phyloP scores from a whole-genome alignment of 495 filamentous ascomycete genomes.

The Xylaria acuta region DNA sequence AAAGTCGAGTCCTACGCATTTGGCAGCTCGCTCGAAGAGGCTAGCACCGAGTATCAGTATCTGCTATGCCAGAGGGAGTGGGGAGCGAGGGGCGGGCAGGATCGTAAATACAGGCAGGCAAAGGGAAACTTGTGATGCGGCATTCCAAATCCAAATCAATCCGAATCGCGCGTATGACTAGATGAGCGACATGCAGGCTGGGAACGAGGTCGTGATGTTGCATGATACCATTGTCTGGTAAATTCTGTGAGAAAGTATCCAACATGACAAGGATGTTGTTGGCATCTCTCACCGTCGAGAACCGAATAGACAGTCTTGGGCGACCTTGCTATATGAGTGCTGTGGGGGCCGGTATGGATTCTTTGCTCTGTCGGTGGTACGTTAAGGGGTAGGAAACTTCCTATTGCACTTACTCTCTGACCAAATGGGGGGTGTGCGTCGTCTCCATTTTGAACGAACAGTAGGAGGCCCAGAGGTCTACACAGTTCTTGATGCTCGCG shows the following conservation, averaged over 20 bases:
- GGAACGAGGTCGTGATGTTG: conserved; percentile 52
- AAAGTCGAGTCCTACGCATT: conserved; percentile 89
- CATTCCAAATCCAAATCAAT: conserved; percentile 57
- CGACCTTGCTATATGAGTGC: conserved; percentile 32
- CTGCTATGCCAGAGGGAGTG: conserved; percentile 36
- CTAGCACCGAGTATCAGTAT: conserved; percentile 68
- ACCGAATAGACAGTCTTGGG: conserved; percentile 40
- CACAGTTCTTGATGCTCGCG: conserved; percentile 89
- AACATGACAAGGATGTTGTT: conserved; percentile 56
- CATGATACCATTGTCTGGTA: conserved; percentile 61
- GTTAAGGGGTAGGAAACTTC: conserved; percentile 76
- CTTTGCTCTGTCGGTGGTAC: conserved; percentile 44
- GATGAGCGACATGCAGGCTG: conserved; percentile 50
- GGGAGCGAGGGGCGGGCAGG: conserved; percentile 54
- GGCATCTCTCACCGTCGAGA: conserved; percentile 60
- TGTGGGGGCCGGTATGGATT: conserved; percentile 42
- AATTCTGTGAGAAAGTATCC: conserved; percentile 64
- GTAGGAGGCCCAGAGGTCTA: conserved; percentile 97
- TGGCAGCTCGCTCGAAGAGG: conserved; percentile 90
- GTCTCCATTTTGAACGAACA: conserved; percentile 98
- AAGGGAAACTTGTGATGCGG: conserved; percentile 59
- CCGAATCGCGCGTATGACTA: conserved; percentile 52
- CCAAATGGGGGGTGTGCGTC: conserved; percentile 89
- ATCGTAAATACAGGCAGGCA: conserved; percentile 64
- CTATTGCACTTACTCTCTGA: conserved; percentile 96